These are phyloP conservation scores for Pachyrhizus erosus DNA, from an alignment of 306 rosid genomes.

Conservation along the genomic window DNA sequence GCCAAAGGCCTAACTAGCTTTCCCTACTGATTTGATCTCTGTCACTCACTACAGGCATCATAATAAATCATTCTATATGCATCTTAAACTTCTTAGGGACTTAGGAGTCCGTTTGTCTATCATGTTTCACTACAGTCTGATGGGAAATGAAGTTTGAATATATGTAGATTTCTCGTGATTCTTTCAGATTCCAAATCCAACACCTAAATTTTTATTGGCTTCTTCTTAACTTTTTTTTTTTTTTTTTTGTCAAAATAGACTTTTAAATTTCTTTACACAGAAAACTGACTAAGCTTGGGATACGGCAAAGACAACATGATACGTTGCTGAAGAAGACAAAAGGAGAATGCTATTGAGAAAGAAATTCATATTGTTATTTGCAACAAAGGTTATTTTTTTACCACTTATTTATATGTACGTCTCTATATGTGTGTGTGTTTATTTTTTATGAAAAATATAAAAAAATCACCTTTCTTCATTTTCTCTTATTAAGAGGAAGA, in stretches of 20 bases:
- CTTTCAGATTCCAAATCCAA: neutral
- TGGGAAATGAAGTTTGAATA: slow-evolving; percentile 5
- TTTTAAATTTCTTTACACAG: neutral
- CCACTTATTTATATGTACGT: no score
- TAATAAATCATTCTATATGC: neutral
- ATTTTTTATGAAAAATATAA: no score
- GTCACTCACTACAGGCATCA: neutral
- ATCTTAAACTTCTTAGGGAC: neutral
- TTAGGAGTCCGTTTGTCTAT: neutral
- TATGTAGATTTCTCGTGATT: neutral
- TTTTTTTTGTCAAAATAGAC: neutral
- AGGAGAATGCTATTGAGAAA: no score
- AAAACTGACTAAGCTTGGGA: neutral
- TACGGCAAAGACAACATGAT: neutral
- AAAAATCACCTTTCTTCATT: no score
- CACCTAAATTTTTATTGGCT: neutral
- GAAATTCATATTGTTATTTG: no score
- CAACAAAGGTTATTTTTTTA: no score
- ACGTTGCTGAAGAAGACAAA: neutral
- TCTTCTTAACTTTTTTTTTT: no score
- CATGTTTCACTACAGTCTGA: neutral
- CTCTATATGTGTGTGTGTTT: no score
- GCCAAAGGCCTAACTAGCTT: neutral
- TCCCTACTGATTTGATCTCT: neutral
- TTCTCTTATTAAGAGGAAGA: neutral